Conservation (phyloP, 441 rosid species). For the Adansonia rubrostipa region DNA sequence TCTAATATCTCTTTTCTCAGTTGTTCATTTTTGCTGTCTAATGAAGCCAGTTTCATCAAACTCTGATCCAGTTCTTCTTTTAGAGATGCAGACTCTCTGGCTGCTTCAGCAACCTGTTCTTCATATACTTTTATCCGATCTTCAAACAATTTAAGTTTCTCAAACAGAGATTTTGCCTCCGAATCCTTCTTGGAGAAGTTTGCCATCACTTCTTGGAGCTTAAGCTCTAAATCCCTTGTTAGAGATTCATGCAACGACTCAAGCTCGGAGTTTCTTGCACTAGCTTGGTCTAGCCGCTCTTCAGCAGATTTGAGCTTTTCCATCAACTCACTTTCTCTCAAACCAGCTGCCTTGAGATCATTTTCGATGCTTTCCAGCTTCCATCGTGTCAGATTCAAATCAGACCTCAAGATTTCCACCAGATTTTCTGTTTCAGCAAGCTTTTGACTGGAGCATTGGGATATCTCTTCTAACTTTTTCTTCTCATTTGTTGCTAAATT, state of each 20-base stretch:
- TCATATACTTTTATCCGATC: constrained; percentile 50
- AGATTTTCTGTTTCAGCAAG: constrained; percentile 74
- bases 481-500: constrained; percentile 62
- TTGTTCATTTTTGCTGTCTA: constrained; percentile 63
- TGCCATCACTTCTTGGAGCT: constrained; percentile 51
- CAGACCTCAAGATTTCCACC: constrained; percentile 65
- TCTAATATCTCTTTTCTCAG: constrained; percentile 59
- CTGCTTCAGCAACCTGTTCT: constrained; percentile 51
- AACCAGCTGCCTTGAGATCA: constrained; percentile 63
- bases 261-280: constrained; percentile 59
- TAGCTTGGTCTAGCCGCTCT: constrained; percentile 63
- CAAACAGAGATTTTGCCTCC: constrained; percentile 58
- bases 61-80: constrained; percentile 70
- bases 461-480: constrained; percentile 66
- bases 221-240: constrained; percentile 63
- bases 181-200: constrained; percentile 56
- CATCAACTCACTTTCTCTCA: constrained; percentile 65
- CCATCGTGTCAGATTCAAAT: constrained; percentile 62
- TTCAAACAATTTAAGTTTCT: constrained; percentile 54
- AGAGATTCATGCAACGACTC: constrained; percentile 60
- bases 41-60: constrained; percentile 53
- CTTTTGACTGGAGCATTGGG: constrained; percentile 50
- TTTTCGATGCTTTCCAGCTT: constrained; percentile 66
- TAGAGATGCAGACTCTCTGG: constrained; percentile 53
- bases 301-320: constrained; percentile 78